Evolutionary conservation across 352 stramenopile species (phyloP), one percentile per base, ranked within the genome.

Genomic region (Phytophthora macrochlamydospora): DNA sequence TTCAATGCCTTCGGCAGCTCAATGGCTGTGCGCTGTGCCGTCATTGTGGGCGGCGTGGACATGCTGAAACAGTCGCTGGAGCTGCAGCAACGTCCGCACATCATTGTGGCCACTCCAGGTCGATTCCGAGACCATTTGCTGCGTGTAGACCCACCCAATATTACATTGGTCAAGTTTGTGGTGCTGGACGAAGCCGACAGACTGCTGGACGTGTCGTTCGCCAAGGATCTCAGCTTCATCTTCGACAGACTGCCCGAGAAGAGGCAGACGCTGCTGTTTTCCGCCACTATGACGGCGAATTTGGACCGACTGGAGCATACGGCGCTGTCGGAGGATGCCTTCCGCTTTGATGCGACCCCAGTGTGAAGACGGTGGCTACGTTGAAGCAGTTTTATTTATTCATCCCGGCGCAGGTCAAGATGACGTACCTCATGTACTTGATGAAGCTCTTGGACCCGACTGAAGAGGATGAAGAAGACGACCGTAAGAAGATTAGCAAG

Each of bases 111-210:
- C 2, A 99, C 98, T n/a, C 97, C 97, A 0, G 98, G 97, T 24
- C 78, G 97, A 7, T 85, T 99, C 45, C 91, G 89, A 29, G 89
- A 98, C 58, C 88, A 99, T 53, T 75, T 99, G 59, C 76, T 98
- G 48, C 93, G 90, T 51, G 87, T 93, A 1, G 93, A 94, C 42
- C 84, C 93, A 37, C 96, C 96, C 0, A 96, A 97, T 52, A 73
- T 99, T 8, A 73, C 72, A 44, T 81, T 98, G 51, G 72, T 98
- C 44, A 87, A 90, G 65, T 99, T 94, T 71, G 71, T 99, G 38
- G 98, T 99, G 24, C 87, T 99, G 35, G 98, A 99, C 76, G 98
- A 99, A 73, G 97, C 97, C 5, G 98, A 99, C 80, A 83, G 97
- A 31, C 79, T 99, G 59, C 79, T 98, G 42, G 87, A 91, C 32